A percentile compares a stretch with the other conserved stretches of the same genome.
phyloP scores from a whole-genome alignment of 176 grass and related monocot species.

The Urochloa ruziziensis region DNA sequence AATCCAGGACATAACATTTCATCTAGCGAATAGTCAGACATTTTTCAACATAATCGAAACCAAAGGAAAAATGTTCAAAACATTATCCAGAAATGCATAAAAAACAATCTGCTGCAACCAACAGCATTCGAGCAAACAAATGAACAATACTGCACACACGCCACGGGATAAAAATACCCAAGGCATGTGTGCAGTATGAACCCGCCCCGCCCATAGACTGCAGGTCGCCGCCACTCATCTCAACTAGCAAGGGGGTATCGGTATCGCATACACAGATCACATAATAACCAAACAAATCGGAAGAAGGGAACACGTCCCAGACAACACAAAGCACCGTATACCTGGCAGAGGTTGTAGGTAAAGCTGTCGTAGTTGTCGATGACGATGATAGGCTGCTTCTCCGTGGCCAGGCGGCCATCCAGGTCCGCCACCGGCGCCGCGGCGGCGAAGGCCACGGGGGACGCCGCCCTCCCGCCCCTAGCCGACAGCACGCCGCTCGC shows the following conservation, averaged over 20 bases:
- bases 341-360: constrained; percentile 98
- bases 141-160: not conserved
- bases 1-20: not conserved
- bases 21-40: not conserved
- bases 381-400: constrained; percentile 76
- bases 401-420: constrained; percentile 13
- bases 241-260: not conserved
- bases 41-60: not conserved
- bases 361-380: constrained; percentile 98
- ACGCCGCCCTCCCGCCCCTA: not conserved
- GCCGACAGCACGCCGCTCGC: not conserved
- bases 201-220: not conserved
- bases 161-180: not conserved
- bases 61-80: not conserved
- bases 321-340: constrained; percentile 26
- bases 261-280: not conserved
- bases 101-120: not conserved
- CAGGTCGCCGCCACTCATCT: not conserved
- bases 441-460: constrained; percentile 9
- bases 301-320: not conserved
- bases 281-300: not conserved
- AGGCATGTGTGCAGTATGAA: not conserved
- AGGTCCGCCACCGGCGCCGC: constrained; percentile 23
- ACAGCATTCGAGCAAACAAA: not conserved
- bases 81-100: not conserved